Conservation (phyloP, 768 basidiomycete species). For the Hortiboletus campestris region DNA sequence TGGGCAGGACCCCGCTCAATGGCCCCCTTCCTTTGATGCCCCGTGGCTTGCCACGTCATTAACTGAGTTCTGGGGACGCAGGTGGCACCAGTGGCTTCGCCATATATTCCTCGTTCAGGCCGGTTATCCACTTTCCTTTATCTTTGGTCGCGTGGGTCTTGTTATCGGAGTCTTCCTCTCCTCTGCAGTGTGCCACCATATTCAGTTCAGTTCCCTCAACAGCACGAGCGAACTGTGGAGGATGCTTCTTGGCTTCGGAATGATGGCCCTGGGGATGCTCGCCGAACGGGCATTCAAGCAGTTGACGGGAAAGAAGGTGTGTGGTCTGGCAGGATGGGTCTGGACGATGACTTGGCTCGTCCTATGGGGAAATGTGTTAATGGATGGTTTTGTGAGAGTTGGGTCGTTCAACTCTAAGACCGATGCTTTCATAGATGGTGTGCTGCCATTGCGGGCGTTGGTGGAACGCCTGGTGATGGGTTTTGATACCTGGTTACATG, state of each 20-base stretch:
- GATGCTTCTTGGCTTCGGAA: slow-evolving; percentile 49
- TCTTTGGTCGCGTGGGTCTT: slow-evolving; percentile 47
- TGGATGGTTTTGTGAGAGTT: slow-evolving; percentile 20
- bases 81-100: slow-evolving; percentile 41
- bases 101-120: slow-evolving; percentile 32
- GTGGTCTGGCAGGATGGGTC: slow-evolving; percentile 30
- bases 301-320: slow-evolving; percentile 26
- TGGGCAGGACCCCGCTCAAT: slow-evolving; percentile 25
- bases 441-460: background rate
- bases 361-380: slow-evolving; percentile 22
- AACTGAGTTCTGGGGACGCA: slow-evolving; percentile 34
- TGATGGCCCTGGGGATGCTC: slow-evolving; percentile 50
- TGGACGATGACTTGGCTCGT: slow-evolving; percentile 35
- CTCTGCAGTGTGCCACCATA: slow-evolving; percentile 55
- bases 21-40: slow-evolving; percentile 32
- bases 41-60: slow-evolving; percentile 37
- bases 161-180: slow-evolving; percentile 55
- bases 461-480: slow-evolving; percentile 4
- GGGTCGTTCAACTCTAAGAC: slow-evolving; percentile 11
- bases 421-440: background rate
- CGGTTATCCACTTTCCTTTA: slow-evolving; percentile 23
- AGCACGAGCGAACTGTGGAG: slow-evolving; percentile 40
- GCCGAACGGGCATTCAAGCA: slow-evolving; percentile 36
- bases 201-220: slow-evolving; percentile 51
- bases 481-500: slow-evolving; percentile 14